Base-by-base conservation (phyloP, 164 flowering plant genomes). In the Aristolochia contorta region DNA sequence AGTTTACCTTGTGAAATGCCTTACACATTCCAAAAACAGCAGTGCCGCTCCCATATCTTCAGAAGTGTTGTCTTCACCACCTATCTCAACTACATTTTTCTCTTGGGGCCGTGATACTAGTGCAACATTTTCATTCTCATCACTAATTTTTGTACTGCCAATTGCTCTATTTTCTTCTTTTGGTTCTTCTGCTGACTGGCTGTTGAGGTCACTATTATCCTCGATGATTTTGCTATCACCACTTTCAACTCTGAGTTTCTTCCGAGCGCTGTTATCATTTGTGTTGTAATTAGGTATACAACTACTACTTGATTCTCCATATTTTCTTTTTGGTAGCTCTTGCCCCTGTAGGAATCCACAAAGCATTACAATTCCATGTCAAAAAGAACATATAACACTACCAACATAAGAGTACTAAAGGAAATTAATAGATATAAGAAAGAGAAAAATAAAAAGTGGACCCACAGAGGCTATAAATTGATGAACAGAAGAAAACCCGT, bases 1-100 rank as follows among this genome's bases (percentile, higher is more conserved):
- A 49, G 32, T 27, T 69, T 82, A 83, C 99, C 91, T 84, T 56
- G 60, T 83, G 86, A 83, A 94, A 90, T 68, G 82, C 79, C 41
- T 81, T 62, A 74, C 96, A 90, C 90, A 94, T 68, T 94, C 99
- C 27, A 94, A 59, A 56, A 94, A 85, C 45, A 90, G 99, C 70
- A 94, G 64, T 18, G 89, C 95, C 47, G 77, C 69, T 25, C 97
- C 99, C 74, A 78, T 79, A 74, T 81, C 85, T 60, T 80, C 78
- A 30, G 80, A 66, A 32, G 77, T 71, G 16, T 88, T 24, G 10
- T 88, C 86, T 60, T 82, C 62, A n/a, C 84, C 91, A 56, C 67
- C 82, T 23, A 86, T 75, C 59, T 51, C 68, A 12, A 67, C 71
- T 60, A 85, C 50, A 52, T 67, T 72, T 43, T 60, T 63, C 24